These are phyloP conservation scores for Aphanomyces cochlioides DNA, from an alignment of 352 stramenopile genomes.

Conservation along the genomic window DNA sequence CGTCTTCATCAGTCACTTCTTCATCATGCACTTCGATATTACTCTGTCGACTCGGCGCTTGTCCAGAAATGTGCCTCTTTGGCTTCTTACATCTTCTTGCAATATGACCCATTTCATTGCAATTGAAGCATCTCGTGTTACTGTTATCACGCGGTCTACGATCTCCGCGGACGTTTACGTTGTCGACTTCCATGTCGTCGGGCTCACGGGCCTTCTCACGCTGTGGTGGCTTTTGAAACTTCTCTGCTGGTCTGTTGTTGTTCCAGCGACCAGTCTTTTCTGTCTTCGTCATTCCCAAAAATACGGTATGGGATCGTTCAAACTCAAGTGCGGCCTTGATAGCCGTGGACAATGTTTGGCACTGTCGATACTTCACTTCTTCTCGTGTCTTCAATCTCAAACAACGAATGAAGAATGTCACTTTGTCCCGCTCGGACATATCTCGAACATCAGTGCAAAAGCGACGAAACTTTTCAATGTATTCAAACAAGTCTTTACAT, in stretches of 20 bases:
- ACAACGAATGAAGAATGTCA: slow-evolving; percentile 34
- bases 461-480: slow-evolving; percentile 31
- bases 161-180: background rate
- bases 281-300: background rate
- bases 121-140: slow-evolving; percentile 3
- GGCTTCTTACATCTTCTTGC: background rate
- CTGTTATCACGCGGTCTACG: background rate
- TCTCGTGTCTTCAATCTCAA: slow-evolving; percentile 28
- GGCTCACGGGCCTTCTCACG: background rate
- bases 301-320: slow-evolving; percentile 29
- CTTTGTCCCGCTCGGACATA: slow-evolving; percentile 36
- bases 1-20: background rate
- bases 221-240: background rate
- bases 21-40: slow-evolving; percentile 9
- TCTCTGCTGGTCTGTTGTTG: too few species aligned
- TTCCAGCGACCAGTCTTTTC: too few species aligned
- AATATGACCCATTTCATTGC: background rate
- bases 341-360: slow-evolving; percentile 29
- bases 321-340: slow-evolving; percentile 34
- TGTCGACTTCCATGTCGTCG: slow-evolving; percentile 2
- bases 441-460: slow-evolving; percentile 32
- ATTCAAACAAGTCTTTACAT: slow-evolving; percentile 31
- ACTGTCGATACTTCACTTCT: slow-evolving; percentile 36
- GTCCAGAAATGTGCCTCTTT: background rate
- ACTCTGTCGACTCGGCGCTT: background rate